Conservation (phyloP, 2,329 filamentous ascomycete species). For the Aureobasidium zeae region DNA sequence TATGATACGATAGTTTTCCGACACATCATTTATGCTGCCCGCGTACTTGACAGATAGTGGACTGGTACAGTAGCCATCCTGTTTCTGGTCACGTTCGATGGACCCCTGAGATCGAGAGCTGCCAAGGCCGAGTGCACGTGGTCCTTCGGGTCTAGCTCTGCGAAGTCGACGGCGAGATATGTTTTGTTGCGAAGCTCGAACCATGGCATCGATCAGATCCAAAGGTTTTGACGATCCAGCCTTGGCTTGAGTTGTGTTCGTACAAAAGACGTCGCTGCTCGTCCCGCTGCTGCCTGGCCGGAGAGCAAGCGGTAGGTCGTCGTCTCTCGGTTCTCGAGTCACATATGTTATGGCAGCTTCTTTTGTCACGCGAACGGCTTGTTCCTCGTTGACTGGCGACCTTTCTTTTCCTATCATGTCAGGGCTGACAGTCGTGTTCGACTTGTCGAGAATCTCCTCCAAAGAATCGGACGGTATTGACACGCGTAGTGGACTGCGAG, state of each 20-base stretch:
- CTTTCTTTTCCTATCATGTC: background rate
- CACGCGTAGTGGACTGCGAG: constrained; percentile 26
- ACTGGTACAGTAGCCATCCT: constrained; percentile 4
- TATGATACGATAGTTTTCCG: constrained; percentile 9
- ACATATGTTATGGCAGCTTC: constrained; percentile 7
- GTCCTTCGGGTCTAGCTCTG: constrained; percentile 14
- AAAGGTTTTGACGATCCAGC: constrained; percentile 7
- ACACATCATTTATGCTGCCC: background rate
- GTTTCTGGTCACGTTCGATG: background rate
- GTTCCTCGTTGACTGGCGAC: background rate
- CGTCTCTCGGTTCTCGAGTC: constrained; percentile 4
- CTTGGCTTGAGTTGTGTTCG: constrained; percentile 12
- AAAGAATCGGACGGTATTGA: constrained; percentile 14
- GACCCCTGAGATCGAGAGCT: background rate
- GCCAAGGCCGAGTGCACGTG: constrained; percentile 5
- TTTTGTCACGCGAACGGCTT: constrained; percentile 8
- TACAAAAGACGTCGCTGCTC: constrained; percentile 13
- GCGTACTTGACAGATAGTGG: constrained; percentile 8
- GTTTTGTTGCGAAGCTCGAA: constrained; percentile 15
- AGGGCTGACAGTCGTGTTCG: background rate
- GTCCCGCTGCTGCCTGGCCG: constrained; percentile 7
- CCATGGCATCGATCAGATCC: constrained; percentile 17
- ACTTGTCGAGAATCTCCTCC: constrained; percentile 5
- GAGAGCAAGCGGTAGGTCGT: constrained; percentile 3
- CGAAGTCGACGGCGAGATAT: constrained; percentile 15